Conservation (phyloP, 441 rosid genomes). For the Jatropha multifida region DNA sequence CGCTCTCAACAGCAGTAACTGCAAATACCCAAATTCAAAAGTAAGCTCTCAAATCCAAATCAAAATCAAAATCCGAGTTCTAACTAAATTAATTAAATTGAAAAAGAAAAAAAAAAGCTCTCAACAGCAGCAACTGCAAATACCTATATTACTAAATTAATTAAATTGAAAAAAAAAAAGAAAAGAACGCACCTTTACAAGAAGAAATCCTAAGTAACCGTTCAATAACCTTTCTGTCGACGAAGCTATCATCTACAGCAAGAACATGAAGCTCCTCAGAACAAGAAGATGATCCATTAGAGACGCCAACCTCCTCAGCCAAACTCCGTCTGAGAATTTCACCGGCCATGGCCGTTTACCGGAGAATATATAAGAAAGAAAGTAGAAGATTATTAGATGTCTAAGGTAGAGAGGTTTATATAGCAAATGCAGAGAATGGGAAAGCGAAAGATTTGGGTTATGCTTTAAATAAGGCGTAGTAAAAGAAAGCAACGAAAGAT, state of each 20-base stretch:
- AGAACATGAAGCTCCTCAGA: conserved; percentile 84
- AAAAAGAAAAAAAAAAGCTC: neutral
- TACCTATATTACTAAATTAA: too few species aligned
- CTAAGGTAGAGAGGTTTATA: neutral
- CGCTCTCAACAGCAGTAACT: conserved; percentile 94
- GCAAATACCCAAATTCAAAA: conserved; percentile 19
- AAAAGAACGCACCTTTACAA: conserved; percentile 54
- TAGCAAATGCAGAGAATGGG: neutral
- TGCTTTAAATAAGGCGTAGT: neutral
- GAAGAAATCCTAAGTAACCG: conserved; percentile 70
- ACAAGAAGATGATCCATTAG: conserved; percentile 28
- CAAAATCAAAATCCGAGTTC: neutral
- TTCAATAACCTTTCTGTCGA: conserved; percentile 79
- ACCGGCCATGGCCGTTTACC: conserved; percentile 40
- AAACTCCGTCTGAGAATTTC: conserved; percentile 38
- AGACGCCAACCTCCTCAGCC: conserved; percentile 23
- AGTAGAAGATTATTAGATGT: neutral
- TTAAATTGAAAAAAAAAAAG: too few species aligned
- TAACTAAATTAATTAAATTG: neutral
- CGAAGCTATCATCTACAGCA: conserved; percentile 83
- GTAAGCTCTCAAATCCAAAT: conserved; percentile 4
- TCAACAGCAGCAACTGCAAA: too few species aligned
- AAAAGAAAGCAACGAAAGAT: conserved; percentile 8
- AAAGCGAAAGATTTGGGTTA: conserved; percentile 5
- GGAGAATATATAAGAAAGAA: neutral